Evolutionary conservation across 768 basidiomycete species (phyloP).

Genomic region (Leccinum arenicola): DNA sequence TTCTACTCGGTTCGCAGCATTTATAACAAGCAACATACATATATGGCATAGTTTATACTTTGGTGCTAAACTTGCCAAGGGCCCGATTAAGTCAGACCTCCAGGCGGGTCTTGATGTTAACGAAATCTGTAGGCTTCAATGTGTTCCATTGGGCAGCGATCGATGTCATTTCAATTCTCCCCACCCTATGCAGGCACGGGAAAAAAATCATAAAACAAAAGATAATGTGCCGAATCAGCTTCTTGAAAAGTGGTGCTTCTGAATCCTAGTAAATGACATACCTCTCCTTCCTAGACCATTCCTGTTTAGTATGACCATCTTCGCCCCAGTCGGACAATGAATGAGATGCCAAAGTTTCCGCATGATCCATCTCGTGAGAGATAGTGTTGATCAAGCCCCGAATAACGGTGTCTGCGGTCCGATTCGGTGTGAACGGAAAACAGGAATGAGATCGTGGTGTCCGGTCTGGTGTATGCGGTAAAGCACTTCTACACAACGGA

Average conservation of each 20-base stretch:
- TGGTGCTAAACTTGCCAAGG: neutral
- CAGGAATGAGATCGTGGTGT: slow-evolving; percentile 48
- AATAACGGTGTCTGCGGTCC: slow-evolving; percentile 50
- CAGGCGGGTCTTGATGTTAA: slow-evolving; percentile 51
- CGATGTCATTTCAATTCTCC: slow-evolving; percentile 53
- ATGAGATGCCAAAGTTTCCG: slow-evolving; percentile 29
- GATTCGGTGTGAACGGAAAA: slow-evolving; percentile 65
- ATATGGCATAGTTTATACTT: slow-evolving; percentile 22
- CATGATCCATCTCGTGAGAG: slow-evolving; percentile 36
- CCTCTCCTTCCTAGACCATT: slow-evolving; percentile 62
- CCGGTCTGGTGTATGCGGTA: slow-evolving; percentile 50
- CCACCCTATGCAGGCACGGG: slow-evolving; percentile 38
- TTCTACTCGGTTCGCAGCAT: slow-evolving; percentile 2
- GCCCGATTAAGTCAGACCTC: slow-evolving; percentile 40
- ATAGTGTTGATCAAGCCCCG: slow-evolving; percentile 53
- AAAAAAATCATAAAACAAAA: neutral
- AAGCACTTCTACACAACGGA: slow-evolving; percentile 58
- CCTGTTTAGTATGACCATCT: slow-evolving; percentile 46
- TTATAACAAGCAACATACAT: slow-evolving; percentile 13
- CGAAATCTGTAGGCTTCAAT: slow-evolving; percentile 50
- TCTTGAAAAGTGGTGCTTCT: slow-evolving; percentile 1
- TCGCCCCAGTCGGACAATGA: slow-evolving; percentile 51
- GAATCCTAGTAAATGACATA: slow-evolving; percentile 27
- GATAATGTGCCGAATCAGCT: slow-evolving; percentile 9
- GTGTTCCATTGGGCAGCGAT: slow-evolving; percentile 48